These are phyloP conservation scores for Oryza officinalis DNA, from an alignment of 176 grass and related monocot genomes.

Conservation along the genomic window DNA sequence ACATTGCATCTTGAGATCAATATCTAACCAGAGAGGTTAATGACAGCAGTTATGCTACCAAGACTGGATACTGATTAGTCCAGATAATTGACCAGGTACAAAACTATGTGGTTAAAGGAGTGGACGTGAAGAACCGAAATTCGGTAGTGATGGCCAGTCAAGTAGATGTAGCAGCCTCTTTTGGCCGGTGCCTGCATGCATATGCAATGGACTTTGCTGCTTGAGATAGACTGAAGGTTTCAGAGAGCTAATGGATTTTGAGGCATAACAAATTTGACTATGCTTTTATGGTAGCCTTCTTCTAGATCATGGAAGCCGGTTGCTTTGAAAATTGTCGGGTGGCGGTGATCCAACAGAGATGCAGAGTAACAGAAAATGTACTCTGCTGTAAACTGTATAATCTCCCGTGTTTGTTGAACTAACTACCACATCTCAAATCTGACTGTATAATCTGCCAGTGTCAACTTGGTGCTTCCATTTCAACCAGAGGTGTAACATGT, in stretches of 20 bases:
- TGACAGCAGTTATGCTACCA: not conserved
- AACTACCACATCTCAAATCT: not conserved
- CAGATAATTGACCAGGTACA: not conserved
- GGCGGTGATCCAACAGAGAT: not conserved
- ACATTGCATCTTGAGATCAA: too few relatives aligned
- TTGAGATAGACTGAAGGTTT: not conserved
- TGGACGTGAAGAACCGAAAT: not conserved
- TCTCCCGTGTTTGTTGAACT: not conserved
- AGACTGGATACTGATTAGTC: not conserved
- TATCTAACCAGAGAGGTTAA: too few relatives aligned
- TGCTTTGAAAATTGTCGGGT: not conserved
- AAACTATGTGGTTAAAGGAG: not conserved
- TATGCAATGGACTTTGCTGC: not conserved
- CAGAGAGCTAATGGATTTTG: not conserved
- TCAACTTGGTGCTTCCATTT: too few relatives aligned
- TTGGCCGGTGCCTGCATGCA: too few relatives aligned
- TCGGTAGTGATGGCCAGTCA: too few relatives aligned
- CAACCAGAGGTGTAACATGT: too few relatives aligned
- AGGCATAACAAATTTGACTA: not conserved
- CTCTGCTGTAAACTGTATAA: not conserved
- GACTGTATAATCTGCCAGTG: not conserved
- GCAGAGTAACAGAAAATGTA: not conserved
- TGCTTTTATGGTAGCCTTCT: not conserved
- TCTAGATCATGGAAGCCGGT: not conserved
- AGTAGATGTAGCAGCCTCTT: too few relatives aligned